Evolutionary conservation across 2,329 filamentous ascomycete species (phyloP), one percentile per base, ranked within the genome.

Genomic region (Clonostachys rosea): DNA sequence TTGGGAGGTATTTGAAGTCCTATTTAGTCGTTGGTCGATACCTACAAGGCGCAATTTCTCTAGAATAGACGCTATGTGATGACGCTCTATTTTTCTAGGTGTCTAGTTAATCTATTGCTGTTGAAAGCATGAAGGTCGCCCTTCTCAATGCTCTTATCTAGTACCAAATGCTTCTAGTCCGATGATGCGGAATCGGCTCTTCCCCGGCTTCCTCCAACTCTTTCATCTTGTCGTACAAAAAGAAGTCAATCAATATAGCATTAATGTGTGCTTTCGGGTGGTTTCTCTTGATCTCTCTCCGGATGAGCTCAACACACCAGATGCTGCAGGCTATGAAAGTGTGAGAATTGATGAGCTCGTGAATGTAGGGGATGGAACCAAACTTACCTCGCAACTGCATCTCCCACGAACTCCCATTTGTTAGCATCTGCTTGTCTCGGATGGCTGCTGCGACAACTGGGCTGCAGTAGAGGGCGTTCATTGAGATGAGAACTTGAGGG

Each of bases 121-220:
- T 30, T 30, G 24, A 30, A 9, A 30, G 24, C 24, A 30, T 10
- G 24, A 30, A 30, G 24, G 24, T 30, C 24, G 24, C 24, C 24
- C 24, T 30, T 30, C 24, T 30, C 24, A 30, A 30, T 30, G 24
- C 24, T 30, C 24, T 30, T 30, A 40, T 14, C 40, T 68, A 96
- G 66, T 96, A 96, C 91, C 91, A 96, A 51, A 96, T 96, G 60
- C 90, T 95, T 62, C 91, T 81, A 40, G 91, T 96, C 53, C 91
- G 78, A 68, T 96, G 91, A 67, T 96, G 91, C 6, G 89, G 89
- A 43, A 68, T 56, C 39, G 70, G 74, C 60, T 84, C 79, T 47
- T 75, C 65, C 45, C 83, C 73, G 54, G 73, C 64, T 1, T 69
- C 73, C 65, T 97, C 92, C 61, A 87, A 66, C 60, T 90, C 86